Evolutionary conservation across 2,329 filamentous ascomycete genomes (phyloP), one percentile per base, ranked within the genome.

Genomic region (Hypoxylon sp.): DNA sequence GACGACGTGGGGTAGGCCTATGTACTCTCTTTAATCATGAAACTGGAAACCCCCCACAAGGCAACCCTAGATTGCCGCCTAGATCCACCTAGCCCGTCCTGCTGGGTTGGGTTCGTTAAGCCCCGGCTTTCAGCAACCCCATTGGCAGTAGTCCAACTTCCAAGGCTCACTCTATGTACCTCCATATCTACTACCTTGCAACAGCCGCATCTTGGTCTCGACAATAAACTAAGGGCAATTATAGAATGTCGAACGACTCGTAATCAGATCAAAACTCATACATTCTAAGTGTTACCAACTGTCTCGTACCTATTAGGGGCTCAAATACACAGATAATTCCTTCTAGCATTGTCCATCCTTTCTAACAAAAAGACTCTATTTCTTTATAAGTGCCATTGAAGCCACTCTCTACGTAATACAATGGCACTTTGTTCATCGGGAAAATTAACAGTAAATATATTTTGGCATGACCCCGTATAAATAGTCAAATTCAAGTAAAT

Each of bases 71-170:
- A 33, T 50, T 50, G 9, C 13, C 51, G 13, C 17, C 31, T 24
- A 24, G 59, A 37, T 42, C 60, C 52, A 64, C 61, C 37, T 14
- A 58, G 58, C 46, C 59, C 60, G 52, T 29, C 11, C 53, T 29
- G 37, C 60, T 39, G 60, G 60, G 59, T 53, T 52, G 37, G 46
- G 22, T 37, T 22, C 14, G 50, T 35, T 37, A 26, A 37, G 35
- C 31, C 35, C 31, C 33, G 10, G 29, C 19, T 5, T 37, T 24
- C 9, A 44, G 37, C 37, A n/a, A 17, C n/a, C 37, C 37, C n/a
- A 42, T 53, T 53, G 10, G 11, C 31, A 9, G 29, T 37, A 14
- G n/a, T n/a, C n/a, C n/a, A n/a, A n/a, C n/a, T n/a, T n/a, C n/a
- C n/a, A n/a, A n/a, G n/a, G n/a, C n/a, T n/a, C n/a, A n/a, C n/a